Base-by-base conservation (phyloP, 2,329 filamentous ascomycete species). In the Hymenoscyphus albidus region DNA sequence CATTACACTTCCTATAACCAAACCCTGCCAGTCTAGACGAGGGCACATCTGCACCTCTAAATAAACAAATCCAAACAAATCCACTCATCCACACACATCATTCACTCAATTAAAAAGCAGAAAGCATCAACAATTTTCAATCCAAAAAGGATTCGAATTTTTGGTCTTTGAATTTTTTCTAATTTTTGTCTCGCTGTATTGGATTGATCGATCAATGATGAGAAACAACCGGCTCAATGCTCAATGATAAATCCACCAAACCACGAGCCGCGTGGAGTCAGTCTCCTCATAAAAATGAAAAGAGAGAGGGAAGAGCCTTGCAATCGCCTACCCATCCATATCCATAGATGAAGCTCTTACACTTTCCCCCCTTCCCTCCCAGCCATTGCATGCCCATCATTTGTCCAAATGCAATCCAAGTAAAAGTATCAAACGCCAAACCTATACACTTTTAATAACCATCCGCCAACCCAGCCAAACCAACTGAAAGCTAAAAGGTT, bases 341-440 rank as follows among this genome's bases (percentile, higher is more conserved):
- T 35, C 35, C 35, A 35, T 35, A 35, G 42, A 44, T 44, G 35
- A 44, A 16, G 42, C 42, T 44, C 42, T 44, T 22, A 5, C 48
- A 13, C 7, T 10, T 22, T 22, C n/a, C 13, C 48, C 10, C 22
- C 44, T 10, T 6, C 48, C 18, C 22, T 22, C n/a, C 48, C 18
- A 18, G 48, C 18, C 9, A 54, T 54, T 54, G 31, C n/a, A 54
- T 54, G 7, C 35, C 18, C 48, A 54, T 54, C 48, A 54, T 27
- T 54, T 54, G 48, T 54, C 48, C 48, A 54, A 54, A 27, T 22
- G 18, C 48, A 54, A 54, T 54, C 48, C 48, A 54, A 51, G n/a
- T 10, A 54, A n/a, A 54, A 27, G 10, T 27, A 12, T 12, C 22
- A 27, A 54, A 54, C 48, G 48, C 48, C 48, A 22, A 54, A 35